These are phyloP conservation scores for Coleophoma eucalyptorum DNA, from an alignment of 2,329 filamentous ascomycete genomes.

Conservation along the genomic window DNA sequence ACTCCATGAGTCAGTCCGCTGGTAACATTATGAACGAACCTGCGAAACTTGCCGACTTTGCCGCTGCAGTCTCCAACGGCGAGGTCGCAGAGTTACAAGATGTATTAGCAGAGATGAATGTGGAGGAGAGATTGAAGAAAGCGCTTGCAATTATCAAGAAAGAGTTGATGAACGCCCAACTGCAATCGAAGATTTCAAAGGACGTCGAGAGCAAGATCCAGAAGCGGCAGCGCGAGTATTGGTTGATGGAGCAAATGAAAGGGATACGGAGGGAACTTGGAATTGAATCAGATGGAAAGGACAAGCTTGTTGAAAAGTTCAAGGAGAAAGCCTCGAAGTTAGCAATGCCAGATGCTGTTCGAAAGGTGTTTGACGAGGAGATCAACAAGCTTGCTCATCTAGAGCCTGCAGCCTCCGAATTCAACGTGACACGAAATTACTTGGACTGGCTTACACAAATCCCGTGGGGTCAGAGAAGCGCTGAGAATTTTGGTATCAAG, in stretches of 20 bases:
- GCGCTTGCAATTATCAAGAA: conserved; percentile 92
- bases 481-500: conserved; percentile 94
- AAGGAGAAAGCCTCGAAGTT: conserved; percentile 91
- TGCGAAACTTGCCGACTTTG: conserved; percentile 93
- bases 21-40: conserved; percentile 95
- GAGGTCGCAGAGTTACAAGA: conserved; percentile 91
- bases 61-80: conserved; percentile 91
- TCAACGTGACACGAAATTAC: conserved; percentile 98
- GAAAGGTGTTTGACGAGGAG: conserved; percentile 97
- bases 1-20: conserved; percentile 90
- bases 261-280: conserved; percentile 93
- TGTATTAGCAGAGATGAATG: conserved; percentile 81
- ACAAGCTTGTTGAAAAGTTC: conserved; percentile 96
- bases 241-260: conserved; percentile 99
- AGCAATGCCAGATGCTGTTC: conserved; percentile 94
- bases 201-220: conserved; percentile 97
- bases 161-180: conserved; percentile 95
- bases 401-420: conserved; percentile 93
- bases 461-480: conserved; percentile 91
- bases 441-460: conserved; percentile 98
- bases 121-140: conserved; percentile 90
- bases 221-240: conserved; percentile 96
- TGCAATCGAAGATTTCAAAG: conserved; percentile 96
- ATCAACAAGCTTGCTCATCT: conserved; percentile 95
- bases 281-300: conserved; percentile 95